These are phyloP conservation scores for Botrytis deweyae DNA, from an alignment of 2,329 filamentous ascomycete species.

Conservation along the genomic window DNA sequence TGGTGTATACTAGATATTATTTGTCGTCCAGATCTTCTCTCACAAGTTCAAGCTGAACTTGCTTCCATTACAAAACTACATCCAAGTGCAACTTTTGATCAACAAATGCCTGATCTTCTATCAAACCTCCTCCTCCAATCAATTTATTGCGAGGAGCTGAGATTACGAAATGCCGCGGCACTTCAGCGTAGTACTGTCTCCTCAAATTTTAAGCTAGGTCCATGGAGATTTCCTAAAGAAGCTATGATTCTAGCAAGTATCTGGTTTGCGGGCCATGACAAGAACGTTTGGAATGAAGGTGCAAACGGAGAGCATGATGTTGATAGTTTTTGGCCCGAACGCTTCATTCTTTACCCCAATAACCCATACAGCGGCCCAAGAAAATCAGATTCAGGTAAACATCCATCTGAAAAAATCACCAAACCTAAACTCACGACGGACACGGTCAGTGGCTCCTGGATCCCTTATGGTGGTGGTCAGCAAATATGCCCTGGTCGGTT, in stretches of 20 bases:
- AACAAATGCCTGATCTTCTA: slow-evolving; percentile 27
- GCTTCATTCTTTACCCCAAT: slow-evolving; percentile 40
- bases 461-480: slow-evolving; percentile 41
- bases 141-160: slow-evolving; percentile 41
- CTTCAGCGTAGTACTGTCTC: slow-evolving; percentile 27
- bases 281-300: slow-evolving; percentile 38
- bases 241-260: slow-evolving; percentile 33
- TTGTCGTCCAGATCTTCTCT: slow-evolving; percentile 28
- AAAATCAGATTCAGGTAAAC: slow-evolving; percentile 8
- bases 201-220: slow-evolving; percentile 35
- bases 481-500: slow-evolving; percentile 42
- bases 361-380: slow-evolving; percentile 36
- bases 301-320: slow-evolving; percentile 35
- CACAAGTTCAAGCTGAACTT: slow-evolving; percentile 29
- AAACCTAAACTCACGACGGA: slow-evolving; percentile 34
- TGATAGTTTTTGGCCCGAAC: slow-evolving; percentile 41
- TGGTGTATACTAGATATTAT: slow-evolving; percentile 37
- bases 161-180: slow-evolving; percentile 32
- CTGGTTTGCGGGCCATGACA: slow-evolving; percentile 30
- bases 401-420: neutral
- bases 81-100: neutral
- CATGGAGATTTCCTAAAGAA: slow-evolving; percentile 36
- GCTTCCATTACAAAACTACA: slow-evolving; percentile 21
- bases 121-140: slow-evolving; percentile 39
- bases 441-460: slow-evolving; percentile 38